These are phyloP conservation scores for Hypoxylon subgilvum DNA, from an alignment of 495 filamentous ascomycete genomes.

Conservation along the genomic window DNA sequence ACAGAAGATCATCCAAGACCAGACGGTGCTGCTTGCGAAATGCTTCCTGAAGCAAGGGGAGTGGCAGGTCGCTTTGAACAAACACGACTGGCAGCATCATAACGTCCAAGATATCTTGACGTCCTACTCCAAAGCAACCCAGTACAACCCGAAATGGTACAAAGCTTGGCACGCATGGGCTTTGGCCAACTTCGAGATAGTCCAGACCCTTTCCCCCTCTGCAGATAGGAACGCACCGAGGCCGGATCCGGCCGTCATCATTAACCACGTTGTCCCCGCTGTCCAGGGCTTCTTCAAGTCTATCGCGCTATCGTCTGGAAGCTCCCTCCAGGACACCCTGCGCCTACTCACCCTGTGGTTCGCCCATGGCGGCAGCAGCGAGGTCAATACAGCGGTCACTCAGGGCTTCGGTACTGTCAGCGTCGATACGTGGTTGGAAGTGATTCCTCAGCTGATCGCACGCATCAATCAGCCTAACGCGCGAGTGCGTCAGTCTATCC, in stretches of 20 bases:
- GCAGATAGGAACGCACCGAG: conserved; percentile 62
- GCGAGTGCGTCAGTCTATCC: conserved; percentile 83
- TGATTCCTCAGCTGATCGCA: conserved; percentile 96
- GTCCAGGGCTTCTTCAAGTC: conserved; percentile 95
- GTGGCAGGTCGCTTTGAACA: conserved; percentile 84
- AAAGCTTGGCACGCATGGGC: conserved; percentile 99
- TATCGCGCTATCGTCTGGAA: conserved; percentile 86
- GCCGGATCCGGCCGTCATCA: conserved; percentile 68
- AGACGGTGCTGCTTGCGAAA: conserved; percentile 83
- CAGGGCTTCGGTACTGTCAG: conserved; percentile 90
- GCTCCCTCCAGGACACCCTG: conserved; percentile 93
- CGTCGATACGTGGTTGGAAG: conserved; percentile 97
- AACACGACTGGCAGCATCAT: conserved; percentile 84
- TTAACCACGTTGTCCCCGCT: conserved; percentile 90
- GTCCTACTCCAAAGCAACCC: conserved; percentile 87
- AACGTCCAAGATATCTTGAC: conserved; percentile 77
- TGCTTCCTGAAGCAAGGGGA: conserved; percentile 95
- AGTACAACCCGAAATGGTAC: conserved; percentile 91
- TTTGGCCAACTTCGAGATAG: conserved; percentile 97
- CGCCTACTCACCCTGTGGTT: conserved; percentile 95
- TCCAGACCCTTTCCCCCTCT: conserved; percentile 73
- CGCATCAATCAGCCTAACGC: conserved; percentile 94
- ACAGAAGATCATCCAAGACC: conserved; percentile 59
- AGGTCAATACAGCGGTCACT: conserved; percentile 84
- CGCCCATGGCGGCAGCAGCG: conserved; percentile 82